Evolutionary conservation across 106 monocot species (phyloP), one percentile per base, ranked within the genome.

Genomic region (Platanthera guangdongensis): DNA sequence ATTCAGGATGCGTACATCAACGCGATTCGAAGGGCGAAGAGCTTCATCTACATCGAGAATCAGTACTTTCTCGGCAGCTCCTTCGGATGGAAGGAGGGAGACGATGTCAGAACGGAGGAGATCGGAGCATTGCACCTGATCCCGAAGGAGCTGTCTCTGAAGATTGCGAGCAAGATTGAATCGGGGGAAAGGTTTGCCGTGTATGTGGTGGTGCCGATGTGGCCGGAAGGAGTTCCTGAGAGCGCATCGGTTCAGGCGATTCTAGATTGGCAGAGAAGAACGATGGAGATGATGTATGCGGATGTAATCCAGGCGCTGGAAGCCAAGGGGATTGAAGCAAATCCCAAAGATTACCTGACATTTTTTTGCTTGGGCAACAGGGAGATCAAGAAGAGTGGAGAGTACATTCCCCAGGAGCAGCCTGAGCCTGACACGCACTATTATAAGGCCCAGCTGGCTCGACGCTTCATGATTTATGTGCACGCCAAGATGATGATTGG

Each of bases 401-500:
- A 88, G 50, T 84, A 88, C 32, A 16, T 5, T 10, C 85, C 82
- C 11, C 71, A 68, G 78, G 80, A 85, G 73, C 52, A 82, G 28
- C 88, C 88, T 8, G 47, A 79, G 54, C 74, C 73, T 39, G 84
- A 82, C 45, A 78, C 88, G 8, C 74, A 88, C 53, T 88, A 88
- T 65, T 63, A 39, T 71, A 79, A 76, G 59, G 82, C 88, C 0
- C 88, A 88, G 71, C 32, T 72, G 51, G 84, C 84, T 1, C 73
- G 88, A 74, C 79, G 85, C 45, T 88, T 88, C 79, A 84, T 85
- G 84, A 85, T 88, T 25, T 88, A 88, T 46, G 85, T 88, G 16
- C 88, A 88, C 59, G 32, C 84, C 54, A 88, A 88, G 88, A 84
- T 85, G 85, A 84, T 88, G 82, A 85, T 88, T 6, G 88, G 88